Evolutionary conservation across 129 eudicot species (phyloP).

Genomic region (Lactuca sativa): DNA sequence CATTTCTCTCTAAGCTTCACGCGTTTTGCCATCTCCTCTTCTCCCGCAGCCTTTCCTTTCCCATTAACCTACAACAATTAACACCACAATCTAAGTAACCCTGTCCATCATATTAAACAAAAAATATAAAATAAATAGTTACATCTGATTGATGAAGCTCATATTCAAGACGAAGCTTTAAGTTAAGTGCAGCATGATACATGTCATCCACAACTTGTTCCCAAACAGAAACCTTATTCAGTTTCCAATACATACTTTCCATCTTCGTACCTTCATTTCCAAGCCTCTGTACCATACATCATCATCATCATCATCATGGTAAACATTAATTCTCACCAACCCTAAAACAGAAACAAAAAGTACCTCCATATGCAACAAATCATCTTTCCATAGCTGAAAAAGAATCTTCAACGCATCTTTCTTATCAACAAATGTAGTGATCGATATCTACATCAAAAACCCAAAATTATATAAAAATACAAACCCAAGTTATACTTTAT

Average conservation of each 20-base stretch:
- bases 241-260: slow-evolving; percentile 55
- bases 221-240: slow-evolving; percentile 56
- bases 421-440: slow-evolving; percentile 74
- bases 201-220: slow-evolving; percentile 68
- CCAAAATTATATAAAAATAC: background rate
- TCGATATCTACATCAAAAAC: slow-evolving; percentile 47
- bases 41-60: slow-evolving; percentile 50
- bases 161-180: slow-evolving; percentile 51
- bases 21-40: slow-evolving; percentile 29
- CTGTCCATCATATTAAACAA: background rate
- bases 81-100: too few relatives aligned
- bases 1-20: slow-evolving; percentile 34
- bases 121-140: slow-evolving; percentile 27
- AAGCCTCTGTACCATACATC: slow-evolving; percentile 47
- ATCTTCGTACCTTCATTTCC: slow-evolving; percentile 38
- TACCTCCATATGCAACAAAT: slow-evolving; percentile 81
- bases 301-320: background rate
- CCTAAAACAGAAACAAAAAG: background rate
- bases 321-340: too few relatives aligned
- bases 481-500: background rate
- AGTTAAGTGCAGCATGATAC: slow-evolving; percentile 90
- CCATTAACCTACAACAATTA: slow-evolving; percentile 43
- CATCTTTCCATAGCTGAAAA: slow-evolving; percentile 82
- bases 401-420: slow-evolving; percentile 67
- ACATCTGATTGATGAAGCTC: slow-evolving; percentile 67